Evolutionary conservation across 2,329 filamentous ascomycete genomes (phyloP).

Genomic region (Periconia sp.): DNA sequence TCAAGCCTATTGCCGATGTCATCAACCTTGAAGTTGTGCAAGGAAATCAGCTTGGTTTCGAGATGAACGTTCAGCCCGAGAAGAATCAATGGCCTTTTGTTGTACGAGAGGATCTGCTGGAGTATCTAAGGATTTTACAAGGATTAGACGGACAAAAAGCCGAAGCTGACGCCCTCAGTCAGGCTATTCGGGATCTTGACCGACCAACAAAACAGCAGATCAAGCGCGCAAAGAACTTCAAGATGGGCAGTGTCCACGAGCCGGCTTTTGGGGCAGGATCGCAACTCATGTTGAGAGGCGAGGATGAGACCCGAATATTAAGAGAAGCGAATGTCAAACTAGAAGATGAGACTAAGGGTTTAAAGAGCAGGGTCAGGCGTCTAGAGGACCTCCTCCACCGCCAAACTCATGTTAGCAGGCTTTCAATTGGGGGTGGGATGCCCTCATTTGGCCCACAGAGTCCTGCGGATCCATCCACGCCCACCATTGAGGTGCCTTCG

Average conservation of each 20-base stretch:
- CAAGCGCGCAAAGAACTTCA: conserved; percentile 90
- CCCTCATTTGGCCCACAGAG: conserved; percentile 41
- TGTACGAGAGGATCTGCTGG: conserved; percentile 75
- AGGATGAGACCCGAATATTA: conserved; percentile 73
- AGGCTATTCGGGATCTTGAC: conserved; percentile 79
- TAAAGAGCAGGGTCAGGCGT: conserved; percentile 90
- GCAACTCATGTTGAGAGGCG: conserved; percentile 76
- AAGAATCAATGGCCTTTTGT: conserved; percentile 82
- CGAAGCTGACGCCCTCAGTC: conserved; percentile 73
- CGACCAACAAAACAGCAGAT: conserved; percentile 84
- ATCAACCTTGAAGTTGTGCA: conserved; percentile 72
- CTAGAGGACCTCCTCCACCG: conserved; percentile 92
- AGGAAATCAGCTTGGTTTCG: conserved; percentile 74
- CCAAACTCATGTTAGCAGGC: conserved; percentile 66
- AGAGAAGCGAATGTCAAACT: conserved; percentile 63
- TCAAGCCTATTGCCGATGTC: conserved; percentile 80
- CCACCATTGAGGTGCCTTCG: conserved; percentile 41
- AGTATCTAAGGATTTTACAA: conserved; percentile 72
- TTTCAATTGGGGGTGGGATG: conserved; percentile 57
- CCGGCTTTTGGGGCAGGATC: conserved; percentile 86
- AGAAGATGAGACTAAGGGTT: conserved; percentile 72
- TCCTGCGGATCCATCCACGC: conserved; percentile 44
- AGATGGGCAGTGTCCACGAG: conserved; percentile 94
- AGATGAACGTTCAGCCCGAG: conserved; percentile 83
- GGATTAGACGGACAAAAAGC: conserved; percentile 68